Base-by-base conservation (phyloP, 1,284 basidiomycete species). In the Ceratobasidium sp. region DNA sequence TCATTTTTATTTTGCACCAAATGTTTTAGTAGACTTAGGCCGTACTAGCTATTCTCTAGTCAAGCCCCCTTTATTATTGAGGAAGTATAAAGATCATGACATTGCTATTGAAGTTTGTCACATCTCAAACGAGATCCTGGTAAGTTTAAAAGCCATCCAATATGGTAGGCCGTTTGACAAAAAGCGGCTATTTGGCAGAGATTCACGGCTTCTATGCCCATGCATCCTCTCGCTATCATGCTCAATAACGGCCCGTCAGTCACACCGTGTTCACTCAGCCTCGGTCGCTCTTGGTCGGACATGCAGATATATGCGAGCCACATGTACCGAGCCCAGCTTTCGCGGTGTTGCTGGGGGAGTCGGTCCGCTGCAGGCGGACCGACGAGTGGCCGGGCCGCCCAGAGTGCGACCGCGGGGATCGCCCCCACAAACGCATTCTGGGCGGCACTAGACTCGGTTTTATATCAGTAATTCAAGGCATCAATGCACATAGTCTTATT, bases 11-110 rank as follows among this genome's bases (percentile, higher is more conserved):
- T 53, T 26, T n/a, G n/a, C n/a, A n/a, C n/a, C n/a, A n/a, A n/a
- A n/a, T n/a, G n/a, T n/a, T n/a, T n/a, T n/a, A n/a, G n/a, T n/a
- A n/a, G n/a, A n/a, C n/a, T n/a, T n/a, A n/a, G n/a, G n/a, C n/a
- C n/a, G n/a, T n/a, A n/a, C n/a, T 43, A 75, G 74, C 0, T 79
- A 78, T 53, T 78, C 77, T 8, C 75, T 81, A 1, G 74, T 75
- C 3, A 78, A 78, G 18, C 80, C 81, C 55, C 80, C 80, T 1
- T 23, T 74, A 21, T 75, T 81, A 10, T 79, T 80, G 58, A 70
- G 79, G 30, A 55, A 78, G 28, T 78, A 77, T 59, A 76, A 78
- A 21, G 76, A 80, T 55, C 60, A 70, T 2, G 75, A 76, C 9
- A 76, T 81, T 34, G 76, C 76, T 23, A 64, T 81, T 45, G 80